Evolutionary conservation across 176 grass and related monocot genomes (phyloP).

Genomic region (Bolboschoenus planiculmis): DNA sequence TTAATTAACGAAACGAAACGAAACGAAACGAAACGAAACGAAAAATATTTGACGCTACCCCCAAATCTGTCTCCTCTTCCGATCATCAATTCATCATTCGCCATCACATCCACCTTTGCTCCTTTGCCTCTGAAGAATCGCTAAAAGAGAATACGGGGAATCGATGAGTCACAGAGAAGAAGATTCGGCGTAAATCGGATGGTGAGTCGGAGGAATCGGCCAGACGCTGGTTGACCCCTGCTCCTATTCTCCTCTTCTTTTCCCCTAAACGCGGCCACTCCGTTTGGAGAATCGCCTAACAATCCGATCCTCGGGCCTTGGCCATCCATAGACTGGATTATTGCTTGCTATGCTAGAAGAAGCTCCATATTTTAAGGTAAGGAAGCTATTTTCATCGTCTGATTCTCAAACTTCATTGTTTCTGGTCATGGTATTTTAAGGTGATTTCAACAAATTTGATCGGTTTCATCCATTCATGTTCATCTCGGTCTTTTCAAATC

Average conservation of each 20-base stretch:
- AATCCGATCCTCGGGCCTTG: no score
- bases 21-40: no score
- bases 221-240: background rate
- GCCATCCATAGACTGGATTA: no score
- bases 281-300: background rate
- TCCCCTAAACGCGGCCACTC: background rate
- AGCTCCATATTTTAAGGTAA: background rate
- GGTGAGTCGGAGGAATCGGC: background rate
- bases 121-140: no score
- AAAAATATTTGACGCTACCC: background rate
- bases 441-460: background rate
- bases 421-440: background rate
- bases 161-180: background rate
- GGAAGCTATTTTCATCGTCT: background rate
- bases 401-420: no score
- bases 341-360: background rate
- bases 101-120: background rate
- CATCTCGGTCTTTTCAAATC: background rate
- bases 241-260: background rate
- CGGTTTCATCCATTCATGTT: background rate
- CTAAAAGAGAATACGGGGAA: background rate
- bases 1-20: no score
- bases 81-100: no score
- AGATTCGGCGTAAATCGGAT: conserved; percentile 3
- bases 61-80: background rate